phyloP scores from a whole-genome alignment of 345 rosid species.

The Cardamine chenopodiifolia region DNA sequence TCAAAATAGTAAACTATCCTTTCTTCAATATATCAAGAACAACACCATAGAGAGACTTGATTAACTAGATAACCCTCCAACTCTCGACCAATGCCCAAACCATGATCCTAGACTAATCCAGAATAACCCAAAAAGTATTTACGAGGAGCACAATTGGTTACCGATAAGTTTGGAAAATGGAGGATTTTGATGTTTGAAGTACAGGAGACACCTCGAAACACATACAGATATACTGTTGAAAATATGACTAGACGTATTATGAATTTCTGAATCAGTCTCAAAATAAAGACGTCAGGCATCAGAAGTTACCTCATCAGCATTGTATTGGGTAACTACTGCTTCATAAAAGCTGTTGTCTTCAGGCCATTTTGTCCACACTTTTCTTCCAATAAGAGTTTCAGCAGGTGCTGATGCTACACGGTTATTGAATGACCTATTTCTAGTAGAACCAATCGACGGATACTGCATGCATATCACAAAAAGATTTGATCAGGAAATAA shows the following conservation, averaged over 20 bases:
- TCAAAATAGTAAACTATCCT: not conserved
- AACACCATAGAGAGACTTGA: not conserved
- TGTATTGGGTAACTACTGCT: constrained; percentile 81
- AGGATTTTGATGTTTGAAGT: not conserved
- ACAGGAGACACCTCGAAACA: constrained; percentile 3
- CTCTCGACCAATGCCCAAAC: not conserved
- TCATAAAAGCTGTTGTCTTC: constrained; percentile 86
- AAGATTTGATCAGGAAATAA: constrained; percentile 47
- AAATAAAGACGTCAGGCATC: not conserved
- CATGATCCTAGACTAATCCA: constrained; percentile 3
- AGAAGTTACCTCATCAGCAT: constrained; percentile 60
- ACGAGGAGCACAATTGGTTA: not conserved
- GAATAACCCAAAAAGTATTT: too few relatives aligned
- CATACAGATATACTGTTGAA: not conserved
- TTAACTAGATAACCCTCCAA: not conserved
- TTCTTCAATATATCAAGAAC: constrained; percentile 6
- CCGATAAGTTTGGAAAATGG: not conserved
- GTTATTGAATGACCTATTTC: constrained; percentile 54
- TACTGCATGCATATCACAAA: constrained; percentile 54
- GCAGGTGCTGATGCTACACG: constrained; percentile 50
- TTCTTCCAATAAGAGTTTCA: constrained; percentile 71
- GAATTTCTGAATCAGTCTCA: not conserved
- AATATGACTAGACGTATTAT: not conserved
- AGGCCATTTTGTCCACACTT: constrained; percentile 95
- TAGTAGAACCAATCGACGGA: constrained; percentile 54